phyloP scores from a whole-genome alignment of 2,329 filamentous ascomycete species.

The Aspergillus flavus region DNA sequence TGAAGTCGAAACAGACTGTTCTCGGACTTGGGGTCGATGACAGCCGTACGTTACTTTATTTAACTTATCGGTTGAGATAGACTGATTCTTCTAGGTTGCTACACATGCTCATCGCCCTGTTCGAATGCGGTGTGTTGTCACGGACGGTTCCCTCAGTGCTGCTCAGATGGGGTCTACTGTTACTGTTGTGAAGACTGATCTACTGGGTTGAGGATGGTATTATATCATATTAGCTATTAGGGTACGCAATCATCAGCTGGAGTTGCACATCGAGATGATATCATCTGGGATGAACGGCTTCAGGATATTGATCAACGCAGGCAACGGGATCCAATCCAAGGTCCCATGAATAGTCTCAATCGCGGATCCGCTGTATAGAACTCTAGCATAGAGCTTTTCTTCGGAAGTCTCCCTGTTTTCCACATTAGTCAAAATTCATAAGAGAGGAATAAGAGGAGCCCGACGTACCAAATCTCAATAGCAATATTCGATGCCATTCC shows the following conservation, averaged over 20 bases:
- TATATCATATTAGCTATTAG: not conserved
- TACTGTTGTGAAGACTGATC: conserved; percentile 16
- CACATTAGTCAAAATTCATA: not conserved
- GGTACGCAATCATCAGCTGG: not conserved
- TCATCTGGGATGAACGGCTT: conserved; percentile 30
- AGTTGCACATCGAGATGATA: conserved; percentile 29
- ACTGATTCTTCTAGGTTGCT: conserved; percentile 7
- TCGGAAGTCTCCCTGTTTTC: conserved; percentile 24
- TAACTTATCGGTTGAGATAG: not conserved
- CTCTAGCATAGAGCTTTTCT: conserved; percentile 27
- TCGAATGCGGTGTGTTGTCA: conserved; percentile 17
- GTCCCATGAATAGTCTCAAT: conserved; percentile 33
- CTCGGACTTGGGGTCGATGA: not conserved
- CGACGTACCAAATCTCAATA: conserved; percentile 40
- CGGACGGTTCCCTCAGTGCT: conserved; percentile 17
- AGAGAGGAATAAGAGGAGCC: not conserved
- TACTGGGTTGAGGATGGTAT: not conserved
- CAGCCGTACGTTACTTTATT: not conserved
- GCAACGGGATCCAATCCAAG: conserved; percentile 34
- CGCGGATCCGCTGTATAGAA: conserved; percentile 35
- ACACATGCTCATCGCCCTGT: conserved; percentile 14
- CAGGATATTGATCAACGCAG: conserved; percentile 29
- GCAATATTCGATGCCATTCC: conserved; percentile 44
- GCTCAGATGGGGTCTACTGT: conserved; percentile 14
- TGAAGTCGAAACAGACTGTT: not conserved